Evolutionary conservation across 345 rosid genomes (phyloP), one percentile per base, ranked within the genome.

Genomic region (Eucalyptus tenuipes): DNA sequence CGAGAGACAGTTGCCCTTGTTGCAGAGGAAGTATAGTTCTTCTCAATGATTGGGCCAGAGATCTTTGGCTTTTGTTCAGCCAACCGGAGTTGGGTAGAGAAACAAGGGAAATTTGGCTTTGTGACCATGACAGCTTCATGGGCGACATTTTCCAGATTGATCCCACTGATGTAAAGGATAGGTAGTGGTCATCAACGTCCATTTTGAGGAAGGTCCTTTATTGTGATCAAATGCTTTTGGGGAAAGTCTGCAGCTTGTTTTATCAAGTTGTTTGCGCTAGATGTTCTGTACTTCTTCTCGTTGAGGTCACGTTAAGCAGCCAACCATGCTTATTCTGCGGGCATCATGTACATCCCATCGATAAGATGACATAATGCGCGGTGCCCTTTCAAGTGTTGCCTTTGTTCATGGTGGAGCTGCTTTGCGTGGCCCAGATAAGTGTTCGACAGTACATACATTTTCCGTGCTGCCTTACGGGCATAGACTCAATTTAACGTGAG

Each of bases 1-100:
- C 92, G 99, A 95, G 88, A 95, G 93, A 93, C 92, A 97, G 53
- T 90, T 94, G 89, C 93, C 90, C 53, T 97, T 97, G 96, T 94
- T 96, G 90, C 95, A 91, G 92, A 91, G 96, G 20, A 95, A 96
- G 93, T 95, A 92, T 91, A 89, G 92, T 88, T 45, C 90, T 88
- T 86, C 89, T 44, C 64, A 87, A 44, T 55, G 59, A 64, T 16
- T 68, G 37, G 27, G 24, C 48, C 80, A 7, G 22, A 66, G 68
- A 45, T 37, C 45, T 22, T 44, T 87, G 79, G 80, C 55, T 48
- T 17, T 15, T 44, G 37, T 64, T 64, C 49, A 71, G 53, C 24
- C 27, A 37, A 55, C 37, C 33, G 44, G 13, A 71, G 24, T 20
- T 4, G 6, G 49, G 27, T 45, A 37, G 13, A 48, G 53, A 87